A percentile compares a stretch with the other conserved stretches of the same genome.
These are phyloP conservation scores for Heterobasidion parviporum DNA, from an alignment of 1,284 basidiomycete genomes.

Conservation along the genomic window DNA sequence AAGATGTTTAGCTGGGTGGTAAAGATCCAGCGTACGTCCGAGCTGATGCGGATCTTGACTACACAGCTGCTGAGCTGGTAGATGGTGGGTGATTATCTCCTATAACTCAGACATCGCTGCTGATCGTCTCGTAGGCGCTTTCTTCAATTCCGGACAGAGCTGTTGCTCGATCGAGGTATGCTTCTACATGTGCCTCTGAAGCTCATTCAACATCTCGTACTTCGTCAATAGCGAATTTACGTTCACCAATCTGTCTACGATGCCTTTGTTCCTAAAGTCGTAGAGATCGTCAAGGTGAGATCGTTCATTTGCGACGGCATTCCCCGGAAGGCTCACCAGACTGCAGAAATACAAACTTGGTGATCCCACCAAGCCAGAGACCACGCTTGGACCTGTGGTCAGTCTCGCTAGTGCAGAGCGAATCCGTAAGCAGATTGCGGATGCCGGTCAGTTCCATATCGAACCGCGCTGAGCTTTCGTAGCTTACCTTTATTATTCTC, in stretches of 20 bases:
- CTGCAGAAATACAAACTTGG: conserved; percentile 76
- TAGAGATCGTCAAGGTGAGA: conserved; percentile 62
- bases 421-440: conserved; percentile 80
- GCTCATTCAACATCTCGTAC: not conserved
- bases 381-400: conserved; percentile 87
- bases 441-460: conserved; percentile 51
- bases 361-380: conserved; percentile 69
- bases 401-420: conserved; percentile 76
- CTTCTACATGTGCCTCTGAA: not conserved
- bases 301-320: not conserved
- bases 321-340: not conserved
- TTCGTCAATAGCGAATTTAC: conserved; percentile 70
- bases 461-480: not conserved
- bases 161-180: conserved; percentile 79
- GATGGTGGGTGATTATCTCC: conserved; percentile 51
- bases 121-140: conserved; percentile 46
- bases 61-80: conserved; percentile 79
- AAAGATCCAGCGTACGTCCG: conserved; percentile 96
- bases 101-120: not conserved
- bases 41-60: conserved; percentile 77
- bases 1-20: conserved; percentile 69
- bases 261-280: conserved; percentile 71
- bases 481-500: not conserved
- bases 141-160: conserved; percentile 95
- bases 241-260: conserved; percentile 84